Base-by-base conservation (phyloP, 495 filamentous ascomycete genomes). In the Xylaria curta region DNA sequence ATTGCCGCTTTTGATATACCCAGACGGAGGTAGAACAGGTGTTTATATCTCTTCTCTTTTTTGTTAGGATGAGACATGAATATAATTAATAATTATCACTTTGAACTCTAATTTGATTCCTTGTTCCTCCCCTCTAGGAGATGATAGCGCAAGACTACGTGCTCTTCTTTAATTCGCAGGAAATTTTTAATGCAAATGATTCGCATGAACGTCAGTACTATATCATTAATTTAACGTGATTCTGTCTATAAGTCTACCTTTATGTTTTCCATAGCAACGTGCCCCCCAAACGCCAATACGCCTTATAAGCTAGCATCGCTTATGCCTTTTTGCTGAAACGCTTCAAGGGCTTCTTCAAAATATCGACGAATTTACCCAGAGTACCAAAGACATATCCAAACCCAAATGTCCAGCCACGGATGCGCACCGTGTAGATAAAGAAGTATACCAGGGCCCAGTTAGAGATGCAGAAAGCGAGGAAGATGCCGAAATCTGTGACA, bases 391-490 rank as follows among this genome's bases (percentile, higher is more conserved):
- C 19, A 67, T 82, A 83, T 0, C 89, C 88, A 51, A 94, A 81
- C 0, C 93, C 93, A 75, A 94, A 94, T 12, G 82, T 87, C 92
- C 91, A 94, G 8, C 90, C 87, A 71, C 87, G 86, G 59, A 96
- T 87, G 21, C 92, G 84, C 4, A 94, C 85, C 1, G 91, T 91
- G 78, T 92, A 96, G 66, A 95, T 88, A 72, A 97, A 93, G 83
- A 97, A 95, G 80, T 94, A 95, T 0, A 97, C 91, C 58, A 95
- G 84, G 49, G 82, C 76, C 90, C 91, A 95, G 76, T 95, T 95
- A 66, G 87, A 89, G 26, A 94, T 84, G 38, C 90, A 90, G 80
- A 94, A 95, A 1, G 86, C 89, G 44, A 93, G 65, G 83, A 94
- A 94, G 68, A 95, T 91, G 2, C 92, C 93, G 76, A 94, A 92